A percentile compares a stretch with the other conserved stretches of the same genome.
phyloP scores from a whole-genome alignment of 2,329 filamentous ascomycete genomes.

The Metarhizium humberi region DNA sequence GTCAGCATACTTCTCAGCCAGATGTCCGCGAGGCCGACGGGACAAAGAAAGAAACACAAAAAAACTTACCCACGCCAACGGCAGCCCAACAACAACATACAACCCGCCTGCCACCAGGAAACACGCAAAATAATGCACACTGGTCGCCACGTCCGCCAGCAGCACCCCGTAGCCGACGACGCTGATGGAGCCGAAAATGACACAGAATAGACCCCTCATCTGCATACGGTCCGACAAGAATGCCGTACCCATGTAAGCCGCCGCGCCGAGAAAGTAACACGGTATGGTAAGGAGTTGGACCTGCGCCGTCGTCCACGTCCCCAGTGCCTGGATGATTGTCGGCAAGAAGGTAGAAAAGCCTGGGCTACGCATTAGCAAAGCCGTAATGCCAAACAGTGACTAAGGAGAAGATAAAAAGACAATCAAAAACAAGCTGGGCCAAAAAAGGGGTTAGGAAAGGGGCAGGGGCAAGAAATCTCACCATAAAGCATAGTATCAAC shows the following conservation, averaged over 20 bases:
- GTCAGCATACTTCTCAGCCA: not conserved
- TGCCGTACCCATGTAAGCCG: conserved; percentile 57
- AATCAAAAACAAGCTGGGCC: too few species aligned
- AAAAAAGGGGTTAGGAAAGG: too few species aligned
- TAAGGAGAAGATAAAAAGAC: not conserved
- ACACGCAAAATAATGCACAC: conserved; percentile 65
- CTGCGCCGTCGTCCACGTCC: conserved; percentile 51
- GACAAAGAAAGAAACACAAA: conserved; percentile 10
- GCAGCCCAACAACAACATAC: conserved; percentile 50
- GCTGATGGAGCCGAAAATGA: conserved; percentile 52
- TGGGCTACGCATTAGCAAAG: conserved; percentile 11
- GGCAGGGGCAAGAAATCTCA: conserved; percentile 9
- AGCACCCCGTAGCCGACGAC: conserved; percentile 62
- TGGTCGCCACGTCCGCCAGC: conserved; percentile 47
- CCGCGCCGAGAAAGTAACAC: conserved; percentile 64
- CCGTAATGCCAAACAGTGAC: not conserved
- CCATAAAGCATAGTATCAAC: conserved; percentile 67
- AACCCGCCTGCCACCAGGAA: conserved; percentile 68
- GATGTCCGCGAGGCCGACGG: too few species aligned
- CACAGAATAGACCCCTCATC: conserved; percentile 53
- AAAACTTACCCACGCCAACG: conserved; percentile 39
- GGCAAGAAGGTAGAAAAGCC: conserved; percentile 71
- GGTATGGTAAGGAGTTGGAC: conserved; percentile 72
- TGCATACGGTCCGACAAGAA: conserved; percentile 60
- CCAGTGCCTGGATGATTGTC: conserved; percentile 65